These are phyloP conservation scores for Malania oleifera DNA, from an alignment of 164 flowering plant genomes.

Conservation along the genomic window DNA sequence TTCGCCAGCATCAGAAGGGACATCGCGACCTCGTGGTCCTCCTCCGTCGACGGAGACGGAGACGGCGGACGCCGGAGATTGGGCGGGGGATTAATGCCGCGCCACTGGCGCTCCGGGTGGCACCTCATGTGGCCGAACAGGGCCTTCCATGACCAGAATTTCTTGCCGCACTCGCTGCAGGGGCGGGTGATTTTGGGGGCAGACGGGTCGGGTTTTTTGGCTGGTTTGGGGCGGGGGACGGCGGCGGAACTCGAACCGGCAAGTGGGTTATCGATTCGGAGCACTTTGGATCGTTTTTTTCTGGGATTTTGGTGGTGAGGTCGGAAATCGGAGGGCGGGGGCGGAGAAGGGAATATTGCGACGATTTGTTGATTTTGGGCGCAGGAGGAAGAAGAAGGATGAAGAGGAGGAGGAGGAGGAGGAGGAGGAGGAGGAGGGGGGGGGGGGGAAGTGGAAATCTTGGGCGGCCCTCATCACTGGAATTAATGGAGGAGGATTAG, in stretches of 20 bases:
- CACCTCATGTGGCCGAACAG: constrained; percentile 96
- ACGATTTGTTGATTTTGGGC: not conserved
- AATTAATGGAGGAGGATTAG: not conserved
- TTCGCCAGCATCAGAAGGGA: constrained; percentile 54
- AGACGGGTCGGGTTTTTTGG: constrained; percentile 43
- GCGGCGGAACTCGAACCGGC: not conserved
- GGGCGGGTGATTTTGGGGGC: constrained; percentile 57
- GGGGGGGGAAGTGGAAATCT: not conserved
- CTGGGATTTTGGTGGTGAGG: constrained; percentile 23
- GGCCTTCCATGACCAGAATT: constrained; percentile 89
- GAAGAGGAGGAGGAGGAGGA: not conserved
- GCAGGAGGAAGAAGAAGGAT: not conserved
- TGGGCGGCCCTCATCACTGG: no score
- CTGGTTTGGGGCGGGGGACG: constrained; percentile 24
- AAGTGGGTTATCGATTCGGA: constrained; percentile 10
- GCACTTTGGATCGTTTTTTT: constrained; percentile 44
- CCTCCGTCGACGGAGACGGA: constrained; percentile 23
- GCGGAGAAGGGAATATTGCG: not conserved
- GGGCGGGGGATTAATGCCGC: constrained; percentile 86
- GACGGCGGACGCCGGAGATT: constrained; percentile 16
- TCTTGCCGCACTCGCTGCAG: constrained; percentile 83
- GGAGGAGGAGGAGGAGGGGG: not conserved
- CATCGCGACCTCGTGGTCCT: constrained; percentile 61
- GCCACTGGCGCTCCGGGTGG: constrained; percentile 96
- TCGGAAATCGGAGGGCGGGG: not conserved